Base-by-base conservation (phyloP, 306 rosid species). In the Purshia tridentata region DNA sequence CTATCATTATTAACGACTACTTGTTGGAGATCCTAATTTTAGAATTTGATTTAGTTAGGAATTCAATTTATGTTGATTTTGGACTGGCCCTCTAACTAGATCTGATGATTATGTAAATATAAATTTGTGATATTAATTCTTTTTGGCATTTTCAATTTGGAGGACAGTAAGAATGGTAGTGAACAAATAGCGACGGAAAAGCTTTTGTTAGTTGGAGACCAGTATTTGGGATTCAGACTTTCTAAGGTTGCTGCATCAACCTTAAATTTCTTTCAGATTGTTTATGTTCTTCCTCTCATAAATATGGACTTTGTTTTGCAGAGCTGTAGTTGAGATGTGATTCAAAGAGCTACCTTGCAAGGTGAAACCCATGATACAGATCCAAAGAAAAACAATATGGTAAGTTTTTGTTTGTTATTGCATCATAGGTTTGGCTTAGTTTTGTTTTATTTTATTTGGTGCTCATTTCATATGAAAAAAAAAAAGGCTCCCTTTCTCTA, bases 381-480 rank as follows among this genome's bases (percentile, higher is more conserved):
- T 37, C 41, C 74, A 75, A 88, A 89, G 71, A 86, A 81, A 55
- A 81, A 56, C 63, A 78, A 82, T 82, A 80, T 75, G 90, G 96
- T 89, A 88, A 37, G 45, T 10, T 29, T 58, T 29, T 56, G 44
- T 20, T 41, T 7, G 68, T 41, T n/a, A 40, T 16, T 20, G 53
- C 53, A 45, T 46, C 42, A 0, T 47, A 18, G 48, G 50, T 51
- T 6, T 51, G 22, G 16, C n/a, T 10, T 0, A 39, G 16, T 7
- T 1, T 16, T 13, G 18, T 23, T 6, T 16, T n/a, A n/a, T 18
- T 61, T 18, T 10, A 23, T n/a, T 18, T 6, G n/a, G n/a, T n/a
- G n/a, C n/a, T n/a, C n/a, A n/a, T n/a, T n/a, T n/a, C n/a, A n/a
- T n/a, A n/a, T n/a, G n/a, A n/a, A n/a, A n/a, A n/a, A n/a, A 29